Conservation (phyloP, 768 basidiomycete species). For the Tricholomella constricta region DNA sequence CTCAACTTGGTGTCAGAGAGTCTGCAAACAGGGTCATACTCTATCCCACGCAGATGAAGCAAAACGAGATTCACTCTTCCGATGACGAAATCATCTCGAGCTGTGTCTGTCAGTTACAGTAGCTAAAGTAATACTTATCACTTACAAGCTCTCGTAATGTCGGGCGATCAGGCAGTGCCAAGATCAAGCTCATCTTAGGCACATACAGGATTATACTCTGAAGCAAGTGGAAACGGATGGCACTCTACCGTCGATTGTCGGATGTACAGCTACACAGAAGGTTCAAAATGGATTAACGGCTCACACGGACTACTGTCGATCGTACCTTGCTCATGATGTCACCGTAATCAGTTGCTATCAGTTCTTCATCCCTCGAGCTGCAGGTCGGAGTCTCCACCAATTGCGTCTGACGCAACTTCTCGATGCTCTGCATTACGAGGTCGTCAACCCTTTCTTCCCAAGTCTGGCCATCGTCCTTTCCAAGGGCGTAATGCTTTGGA, state of each 20-base stretch:
- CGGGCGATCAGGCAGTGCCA: slow-evolving; percentile 57
- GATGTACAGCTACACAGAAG: slow-evolving; percentile 63
- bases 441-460: slow-evolving; percentile 76
- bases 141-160: slow-evolving; percentile 70
- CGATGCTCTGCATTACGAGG: slow-evolving; percentile 68
- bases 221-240: neutral
- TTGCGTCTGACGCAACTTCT: slow-evolving; percentile 58
- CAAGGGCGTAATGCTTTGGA: slow-evolving; percentile 71
- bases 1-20: slow-evolving; percentile 70
- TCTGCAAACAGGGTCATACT: slow-evolving; percentile 37
- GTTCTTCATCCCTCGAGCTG: slow-evolving; percentile 33
- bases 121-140: slow-evolving; percentile 4
- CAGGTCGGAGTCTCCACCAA: slow-evolving; percentile 52
- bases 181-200: slow-evolving; percentile 64
- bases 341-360: slow-evolving; percentile 73
- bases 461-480: slow-evolving; percentile 53
- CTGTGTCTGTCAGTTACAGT: slow-evolving; percentile 31
- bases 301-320: neutral
- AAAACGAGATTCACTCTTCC: slow-evolving; percentile 56
- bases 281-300: slow-evolving; percentile 1
- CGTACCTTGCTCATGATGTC: slow-evolving; percentile 86
- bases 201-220: neutral
- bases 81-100: slow-evolving; percentile 65
- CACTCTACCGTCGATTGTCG: slow-evolving; percentile 61
- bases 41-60: neutral